Base-by-base conservation (phyloP, 306 rosid species). In the Corylus americana region DNA sequence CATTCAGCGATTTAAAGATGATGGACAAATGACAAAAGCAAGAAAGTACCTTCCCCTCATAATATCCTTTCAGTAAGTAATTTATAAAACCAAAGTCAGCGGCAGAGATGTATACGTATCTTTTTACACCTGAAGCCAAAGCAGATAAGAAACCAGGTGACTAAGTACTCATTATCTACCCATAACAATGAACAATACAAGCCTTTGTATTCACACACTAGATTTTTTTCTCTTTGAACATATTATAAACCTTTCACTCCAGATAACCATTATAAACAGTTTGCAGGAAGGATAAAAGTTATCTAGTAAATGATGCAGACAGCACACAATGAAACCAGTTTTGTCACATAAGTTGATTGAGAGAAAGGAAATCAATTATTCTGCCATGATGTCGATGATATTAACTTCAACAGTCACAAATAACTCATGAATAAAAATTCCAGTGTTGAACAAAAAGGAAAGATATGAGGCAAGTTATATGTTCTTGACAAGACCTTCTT, bases 21-120 rank as follows among this genome's bases (percentile, higher is more conserved):
- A 54, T 17, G 5, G n/a, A 54, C 59, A 54, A 54, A 54, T 16
- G 8, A 18, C n/a, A 18, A 18, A 54, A 6, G 59, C 7, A 54
- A 18, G 59, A 54, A 17, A 67, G 71, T 67, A 67, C 71, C 71
- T 67, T 67, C 20, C 71, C 71, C 47, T 67, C 48, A 39, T 13
- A 67, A 39, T 67, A 67, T 37, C 71, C 71, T 67, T 67, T 31
- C 49, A 67, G 20, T 25, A 67, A 27, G 42, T 67, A 37, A 67
- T 67, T 67, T 39, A 67, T 39, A 0, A 67, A 67, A 37, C 71
- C 71, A 31, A 67, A 67, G 42, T 67, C 71, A 5, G 71, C 71
- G 13, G 71, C 71, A 8, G 71, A 67, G 49, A 67, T 39, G 37
- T 29, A 67, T 31, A 67, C 4, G 2, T 27, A 67, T 67, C 71